Evolutionary conservation across 1,139 yeast genomes (phyloP), one percentile per base, ranked within the genome.

Genomic region (Yamadazyma triangularis): DNA sequence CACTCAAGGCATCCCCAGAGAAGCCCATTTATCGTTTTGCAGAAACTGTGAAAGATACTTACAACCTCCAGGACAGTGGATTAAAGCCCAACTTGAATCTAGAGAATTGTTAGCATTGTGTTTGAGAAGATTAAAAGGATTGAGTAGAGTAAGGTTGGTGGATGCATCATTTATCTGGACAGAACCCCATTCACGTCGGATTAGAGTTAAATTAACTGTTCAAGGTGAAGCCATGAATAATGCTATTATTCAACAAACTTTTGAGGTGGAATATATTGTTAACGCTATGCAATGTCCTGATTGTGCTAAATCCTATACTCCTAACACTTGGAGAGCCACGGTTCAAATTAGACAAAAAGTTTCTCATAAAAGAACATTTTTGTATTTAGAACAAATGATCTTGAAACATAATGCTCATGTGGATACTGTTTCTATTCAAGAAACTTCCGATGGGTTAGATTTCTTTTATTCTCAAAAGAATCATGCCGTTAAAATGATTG

Each of bases 121-220:
- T 67, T 67, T 91, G 46, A 78, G 93, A 58, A 76, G 93, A 56
- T 70, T 93, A 45, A 86, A 83, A 49, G 98, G 98, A 33, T 70
- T 93, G 45, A 81, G 77, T 42, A 88, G 87, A 50, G 93, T 89
- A 30, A 72, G 98, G 45, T 70, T 91, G 38, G 78, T 89, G 20
- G 98, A 93, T 64, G 98, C 98, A 5, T 76, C 89, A 4, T 91
- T 91, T 50, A 79, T 91, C 40, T 91, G 99, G 99, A 91, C 99
- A 1, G 99, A 91, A 60, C 98, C 99, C 1, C 99, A 91, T 58
- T 89, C 97, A 16, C 79, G 98, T 58, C 81, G 98, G 70, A 77
- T 91, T 43, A 77, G 89, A 55, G 77, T 91, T 41, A 89, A 88
- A 52, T 62, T 93, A 31, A 87, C 98, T 0, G 95, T 91, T 12